Conservation (phyloP, 805 yeast genomes). For the Kodamaea kakaduensis region DNA sequence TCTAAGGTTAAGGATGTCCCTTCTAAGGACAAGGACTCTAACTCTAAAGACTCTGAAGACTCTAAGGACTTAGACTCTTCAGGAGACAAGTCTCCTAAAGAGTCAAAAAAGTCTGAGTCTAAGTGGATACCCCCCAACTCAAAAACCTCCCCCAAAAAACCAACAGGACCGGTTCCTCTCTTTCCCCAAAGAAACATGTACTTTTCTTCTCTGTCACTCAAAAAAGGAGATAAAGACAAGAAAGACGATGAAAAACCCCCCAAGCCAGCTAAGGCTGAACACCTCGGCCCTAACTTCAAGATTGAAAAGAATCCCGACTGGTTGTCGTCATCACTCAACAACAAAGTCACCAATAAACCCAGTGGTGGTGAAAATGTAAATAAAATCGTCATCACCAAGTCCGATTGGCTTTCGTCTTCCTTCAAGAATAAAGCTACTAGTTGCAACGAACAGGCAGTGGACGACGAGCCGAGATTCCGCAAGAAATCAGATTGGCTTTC, state of each 20-base stretch:
- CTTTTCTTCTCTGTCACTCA: constrained; percentile 11
- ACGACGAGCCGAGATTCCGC: constrained; percentile 5
- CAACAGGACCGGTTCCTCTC: constrained; percentile 11
- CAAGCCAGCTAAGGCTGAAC: constrained; percentile 11
- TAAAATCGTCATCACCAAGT: too few species aligned
- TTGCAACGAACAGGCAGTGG: too few species aligned
- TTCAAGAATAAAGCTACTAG: constrained; percentile 8
- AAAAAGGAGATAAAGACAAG: constrained; percentile 6
- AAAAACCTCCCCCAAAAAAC: constrained; percentile 4
- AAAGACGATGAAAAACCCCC: constrained; percentile 4
- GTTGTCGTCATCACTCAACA: constrained; percentile 14
- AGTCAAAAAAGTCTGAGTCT: not conserved
- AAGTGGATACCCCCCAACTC: constrained; percentile 9
- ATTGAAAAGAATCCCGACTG: constrained; percentile 12
- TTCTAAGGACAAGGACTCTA: too few species aligned
- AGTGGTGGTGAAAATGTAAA: too few species aligned
- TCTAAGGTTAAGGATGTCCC: too few species aligned
- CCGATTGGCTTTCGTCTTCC: too few species aligned
- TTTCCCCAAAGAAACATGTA: constrained; percentile 14
- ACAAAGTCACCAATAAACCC: constrained; percentile 11
- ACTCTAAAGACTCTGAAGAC: too few species aligned
- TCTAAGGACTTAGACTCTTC: too few species aligned
- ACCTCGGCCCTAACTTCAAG: constrained; percentile 1
- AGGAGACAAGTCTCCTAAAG: too few species aligned
- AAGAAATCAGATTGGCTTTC: constrained; percentile 13